phyloP scores from a whole-genome alignment of 768 basidiomycete species.

The Trametes coccinea region DNA sequence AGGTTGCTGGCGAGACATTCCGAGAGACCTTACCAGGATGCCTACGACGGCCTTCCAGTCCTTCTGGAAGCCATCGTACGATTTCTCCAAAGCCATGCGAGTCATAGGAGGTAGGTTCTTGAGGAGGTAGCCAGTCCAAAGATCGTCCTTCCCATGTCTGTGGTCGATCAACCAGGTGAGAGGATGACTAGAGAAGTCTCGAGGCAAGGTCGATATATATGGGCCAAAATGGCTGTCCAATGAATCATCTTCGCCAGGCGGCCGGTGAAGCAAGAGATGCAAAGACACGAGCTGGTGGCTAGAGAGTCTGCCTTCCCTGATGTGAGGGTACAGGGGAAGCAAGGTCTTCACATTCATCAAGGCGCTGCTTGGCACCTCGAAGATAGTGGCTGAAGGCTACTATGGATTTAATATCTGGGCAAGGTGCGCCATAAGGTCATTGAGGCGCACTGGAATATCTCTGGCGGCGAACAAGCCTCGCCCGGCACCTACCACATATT shows the following conservation, averaged over 20 bases:
- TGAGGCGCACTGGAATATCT: slow-evolving; percentile 42
- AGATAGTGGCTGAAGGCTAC: slow-evolving; percentile 56
- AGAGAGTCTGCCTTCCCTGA: slow-evolving; percentile 38
- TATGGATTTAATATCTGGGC: slow-evolving; percentile 17
- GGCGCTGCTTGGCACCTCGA: slow-evolving; percentile 68
- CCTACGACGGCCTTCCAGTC: slow-evolving; percentile 58
- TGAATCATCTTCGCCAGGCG: slow-evolving; percentile 42
- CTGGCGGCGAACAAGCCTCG: slow-evolving; percentile 64
- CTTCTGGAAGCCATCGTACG: slow-evolving; percentile 49
- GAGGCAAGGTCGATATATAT: slow-evolving; percentile 79
- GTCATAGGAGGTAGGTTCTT: slow-evolving; percentile 51
- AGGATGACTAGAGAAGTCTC: slow-evolving; percentile 75
- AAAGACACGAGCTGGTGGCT: slow-evolving; percentile 79
- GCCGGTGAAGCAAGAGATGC: slow-evolving; percentile 73
- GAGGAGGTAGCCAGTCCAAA: slow-evolving; percentile 35
- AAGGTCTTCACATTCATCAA: slow-evolving; percentile 78
- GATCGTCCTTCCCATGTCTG: slow-evolving; percentile 12
- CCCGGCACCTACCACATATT: slow-evolving; percentile 51
- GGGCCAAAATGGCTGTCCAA: slow-evolving; percentile 63
- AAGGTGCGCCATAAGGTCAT: background rate
- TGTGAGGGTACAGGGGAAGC: slow-evolving; percentile 51
- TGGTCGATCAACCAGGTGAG: slow-evolving; percentile 65
- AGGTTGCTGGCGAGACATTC: too few relatives aligned
- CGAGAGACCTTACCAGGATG: slow-evolving; percentile 61
- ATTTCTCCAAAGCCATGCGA: slow-evolving; percentile 39